phyloP scores from a whole-genome alignment of 2,329 filamentous ascomycete species.

The Metarhizium brunneum region DNA sequence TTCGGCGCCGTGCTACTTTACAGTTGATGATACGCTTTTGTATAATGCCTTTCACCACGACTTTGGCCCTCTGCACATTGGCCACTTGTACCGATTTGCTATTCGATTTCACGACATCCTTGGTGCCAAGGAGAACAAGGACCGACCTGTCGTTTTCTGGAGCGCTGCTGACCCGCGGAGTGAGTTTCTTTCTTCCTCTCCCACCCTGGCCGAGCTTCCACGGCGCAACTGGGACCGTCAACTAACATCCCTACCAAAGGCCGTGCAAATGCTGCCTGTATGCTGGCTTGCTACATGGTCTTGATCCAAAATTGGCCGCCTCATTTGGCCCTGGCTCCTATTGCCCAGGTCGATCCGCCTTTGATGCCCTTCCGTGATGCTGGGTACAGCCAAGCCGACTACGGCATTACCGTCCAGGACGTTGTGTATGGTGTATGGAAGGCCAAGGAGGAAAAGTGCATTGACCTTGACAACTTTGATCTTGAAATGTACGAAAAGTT shows the following conservation, averaged over 20 bases:
- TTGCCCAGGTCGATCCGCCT: slow-evolving; percentile 92
- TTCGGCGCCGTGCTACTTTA: slow-evolving; percentile 80
- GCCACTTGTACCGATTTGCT: slow-evolving; percentile 92
- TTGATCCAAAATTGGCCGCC: slow-evolving; percentile 96
- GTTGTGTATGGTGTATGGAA: slow-evolving; percentile 98
- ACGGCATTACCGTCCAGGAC: slow-evolving; percentile 90
- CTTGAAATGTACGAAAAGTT: slow-evolving; percentile 95
- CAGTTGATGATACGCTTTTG: slow-evolving; percentile 80
- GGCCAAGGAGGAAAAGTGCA: slow-evolving; percentile 91
- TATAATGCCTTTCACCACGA: slow-evolving; percentile 99
- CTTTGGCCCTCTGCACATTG: slow-evolving; percentile 95
- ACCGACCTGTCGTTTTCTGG: slow-evolving; percentile 90
- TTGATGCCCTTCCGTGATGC: slow-evolving; percentile 98
- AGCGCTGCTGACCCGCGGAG: slow-evolving; percentile 86
- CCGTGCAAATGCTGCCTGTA: slow-evolving; percentile 86
- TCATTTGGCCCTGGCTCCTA: slow-evolving; percentile 87
- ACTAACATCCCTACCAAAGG: slow-evolving; percentile 34
- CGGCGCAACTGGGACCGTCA: background rate
- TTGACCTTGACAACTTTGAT: slow-evolving; percentile 86
- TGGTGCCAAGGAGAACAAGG: slow-evolving; percentile 82
- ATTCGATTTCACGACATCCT: slow-evolving; percentile 93
- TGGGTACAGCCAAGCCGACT: slow-evolving; percentile 97
- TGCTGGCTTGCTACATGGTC: slow-evolving; percentile 98
- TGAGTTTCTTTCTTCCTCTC: slow-evolving; percentile 34
- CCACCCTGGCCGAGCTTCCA: background rate